Evolutionary conservation across 1,284 basidiomycete species (phyloP).

Genomic region (Cutaneotrichosporon sp.): DNA sequence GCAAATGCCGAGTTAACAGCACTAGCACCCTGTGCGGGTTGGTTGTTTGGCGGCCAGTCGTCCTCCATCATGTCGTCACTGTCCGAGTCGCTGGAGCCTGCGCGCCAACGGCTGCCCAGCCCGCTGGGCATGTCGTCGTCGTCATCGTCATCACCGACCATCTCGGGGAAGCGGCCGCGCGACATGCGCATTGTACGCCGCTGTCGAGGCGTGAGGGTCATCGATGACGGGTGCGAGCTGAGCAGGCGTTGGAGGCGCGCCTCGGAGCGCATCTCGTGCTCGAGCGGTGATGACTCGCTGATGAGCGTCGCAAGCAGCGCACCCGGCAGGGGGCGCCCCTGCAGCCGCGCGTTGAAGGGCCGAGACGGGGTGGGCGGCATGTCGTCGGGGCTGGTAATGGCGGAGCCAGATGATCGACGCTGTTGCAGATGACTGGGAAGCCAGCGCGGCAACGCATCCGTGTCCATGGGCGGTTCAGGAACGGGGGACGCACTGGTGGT

Average conservation of each 20-base stretch:
- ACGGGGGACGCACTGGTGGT: slow-evolving; percentile 40
- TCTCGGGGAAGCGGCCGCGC: slow-evolving; percentile 49
- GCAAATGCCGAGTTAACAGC: slow-evolving; percentile 48
- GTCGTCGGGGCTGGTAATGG: background rate
- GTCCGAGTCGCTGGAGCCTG: slow-evolving; percentile 35
- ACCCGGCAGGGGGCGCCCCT: slow-evolving; percentile 42
- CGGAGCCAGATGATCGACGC: slow-evolving; percentile 2
- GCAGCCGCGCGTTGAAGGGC: slow-evolving; percentile 20
- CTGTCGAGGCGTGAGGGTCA: slow-evolving; percentile 45
- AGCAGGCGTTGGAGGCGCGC: slow-evolving; percentile 45
- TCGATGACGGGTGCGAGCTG: slow-evolving; percentile 40
- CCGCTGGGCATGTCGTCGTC: slow-evolving; percentile 30
- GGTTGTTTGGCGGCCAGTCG: slow-evolving; percentile 15
- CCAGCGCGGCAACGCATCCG: slow-evolving; percentile 16
- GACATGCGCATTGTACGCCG: slow-evolving; percentile 31
- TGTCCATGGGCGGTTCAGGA: slow-evolving; percentile 10
- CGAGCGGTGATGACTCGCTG: slow-evolving; percentile 43
- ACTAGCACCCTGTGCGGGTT: slow-evolving; percentile 22
- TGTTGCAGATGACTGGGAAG: slow-evolving; percentile 10
- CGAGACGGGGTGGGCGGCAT: background rate
- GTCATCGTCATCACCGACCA: slow-evolving; percentile 49
- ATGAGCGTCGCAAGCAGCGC: slow-evolving; percentile 47
- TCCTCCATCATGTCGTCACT: slow-evolving; percentile 39
- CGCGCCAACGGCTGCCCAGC: slow-evolving; percentile 18
- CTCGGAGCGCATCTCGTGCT: slow-evolving; percentile 52